These are phyloP conservation scores for Annulohypoxylon maeteangense DNA, from an alignment of 495 filamentous ascomycete genomes.

Conservation along the genomic window DNA sequence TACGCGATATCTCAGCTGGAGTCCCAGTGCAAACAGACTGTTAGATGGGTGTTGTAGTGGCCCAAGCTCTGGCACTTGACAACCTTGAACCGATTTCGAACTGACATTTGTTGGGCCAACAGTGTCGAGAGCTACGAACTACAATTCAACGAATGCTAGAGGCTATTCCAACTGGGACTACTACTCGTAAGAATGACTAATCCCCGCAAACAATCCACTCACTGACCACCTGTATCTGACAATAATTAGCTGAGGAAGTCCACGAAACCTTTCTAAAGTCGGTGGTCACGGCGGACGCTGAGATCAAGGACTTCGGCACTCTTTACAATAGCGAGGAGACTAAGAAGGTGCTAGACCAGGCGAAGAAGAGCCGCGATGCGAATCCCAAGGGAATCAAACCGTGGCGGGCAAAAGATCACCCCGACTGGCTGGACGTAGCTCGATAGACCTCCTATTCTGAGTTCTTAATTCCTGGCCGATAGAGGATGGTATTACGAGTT, in stretches of 20 bases:
- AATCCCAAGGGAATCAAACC: constrained; percentile 61
- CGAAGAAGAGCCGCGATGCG: constrained; percentile 55
- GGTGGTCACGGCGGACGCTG: constrained; percentile 49
- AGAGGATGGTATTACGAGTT: neutral
- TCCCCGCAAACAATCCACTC: constrained; percentile 43
- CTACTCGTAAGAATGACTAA: constrained; percentile 36
- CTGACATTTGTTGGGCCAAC: neutral
- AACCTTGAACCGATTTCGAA: too few relatives aligned
- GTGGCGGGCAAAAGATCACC: constrained; percentile 61
- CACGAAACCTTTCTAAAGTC: constrained; percentile 54
- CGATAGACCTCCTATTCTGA: constrained; percentile 16
- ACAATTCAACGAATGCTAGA: constrained; percentile 59
- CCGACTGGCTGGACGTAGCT: constrained; percentile 56
- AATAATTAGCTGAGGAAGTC: constrained; percentile 51
- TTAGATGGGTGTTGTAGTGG: neutral
- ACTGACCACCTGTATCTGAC: too few relatives aligned
- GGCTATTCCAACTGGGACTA: constrained; percentile 54
- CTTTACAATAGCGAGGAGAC: constrained; percentile 53
- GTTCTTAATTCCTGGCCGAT: neutral
- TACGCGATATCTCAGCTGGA: constrained; percentile 18
- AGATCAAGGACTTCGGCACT: constrained; percentile 56
- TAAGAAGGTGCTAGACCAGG: constrained; percentile 54
- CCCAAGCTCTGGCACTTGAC: neutral
- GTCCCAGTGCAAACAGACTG: neutral
- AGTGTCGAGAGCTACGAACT: constrained; percentile 57